A percentile compares a stretch with the other conserved stretches of the same genome.
phyloP scores from a whole-genome alignment of 305 asterid genomes.

The Rubia peregrina region DNA sequence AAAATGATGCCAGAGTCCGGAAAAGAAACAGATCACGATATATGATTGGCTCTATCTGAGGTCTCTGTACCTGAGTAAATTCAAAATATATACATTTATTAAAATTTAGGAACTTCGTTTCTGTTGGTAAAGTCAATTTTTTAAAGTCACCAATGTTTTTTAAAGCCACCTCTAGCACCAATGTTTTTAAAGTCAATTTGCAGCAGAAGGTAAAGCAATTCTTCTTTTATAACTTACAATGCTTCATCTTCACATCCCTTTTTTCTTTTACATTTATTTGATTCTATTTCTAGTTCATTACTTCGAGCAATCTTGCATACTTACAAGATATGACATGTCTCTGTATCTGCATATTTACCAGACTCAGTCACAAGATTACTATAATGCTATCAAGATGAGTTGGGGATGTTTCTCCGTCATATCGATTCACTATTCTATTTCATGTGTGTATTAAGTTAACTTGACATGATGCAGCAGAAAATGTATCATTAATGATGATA shows the following conservation, averaged over 20 bases:
- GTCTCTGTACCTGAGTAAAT: conserved; percentile 81
- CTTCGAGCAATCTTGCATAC: background rate
- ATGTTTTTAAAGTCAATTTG: background rate
- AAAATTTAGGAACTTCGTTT: background rate
- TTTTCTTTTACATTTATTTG: background rate
- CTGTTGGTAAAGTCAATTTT: background rate
- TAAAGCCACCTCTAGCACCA: background rate
- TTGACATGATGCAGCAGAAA: background rate
- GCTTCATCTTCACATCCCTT: background rate
- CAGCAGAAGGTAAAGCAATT: background rate
- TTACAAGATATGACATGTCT: background rate
- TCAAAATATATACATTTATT: background rate
- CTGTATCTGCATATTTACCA: background rate
- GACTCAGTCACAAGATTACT: background rate
- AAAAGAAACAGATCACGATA: conserved; percentile 94
- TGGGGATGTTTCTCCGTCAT: background rate
- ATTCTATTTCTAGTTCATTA: background rate
- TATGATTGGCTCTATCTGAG: conserved; percentile 93
- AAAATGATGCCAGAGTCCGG: conserved; percentile 94
- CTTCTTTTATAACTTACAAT: background rate
- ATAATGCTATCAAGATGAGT: background rate
- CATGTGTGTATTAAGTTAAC: background rate
- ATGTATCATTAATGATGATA: background rate
- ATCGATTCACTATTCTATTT: background rate
- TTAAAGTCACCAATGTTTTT: too few species aligned